Percentiles rank a stretch among this genome's conserved stretches.
Conservation (phyloP, 169 alveolate species). For the Eimeria falciformis region DNA sequence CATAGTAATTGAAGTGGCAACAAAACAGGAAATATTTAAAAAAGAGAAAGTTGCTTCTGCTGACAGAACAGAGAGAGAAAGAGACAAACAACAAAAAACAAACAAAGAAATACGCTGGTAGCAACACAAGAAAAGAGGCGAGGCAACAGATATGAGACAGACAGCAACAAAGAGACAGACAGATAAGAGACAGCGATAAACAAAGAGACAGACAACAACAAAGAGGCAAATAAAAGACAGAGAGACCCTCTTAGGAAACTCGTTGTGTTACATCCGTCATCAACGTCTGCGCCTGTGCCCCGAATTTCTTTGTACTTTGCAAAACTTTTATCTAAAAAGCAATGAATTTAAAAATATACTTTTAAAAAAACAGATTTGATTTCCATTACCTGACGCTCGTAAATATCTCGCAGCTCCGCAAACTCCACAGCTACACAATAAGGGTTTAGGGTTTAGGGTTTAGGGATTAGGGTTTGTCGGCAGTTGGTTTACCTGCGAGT, state of each 20-base stretch:
- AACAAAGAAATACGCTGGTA: neutral
- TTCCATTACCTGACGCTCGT: slow-evolving; percentile 31
- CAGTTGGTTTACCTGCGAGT: neutral
- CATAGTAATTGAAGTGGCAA: no score
- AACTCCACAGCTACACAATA: neutral
- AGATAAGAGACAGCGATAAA: neutral
- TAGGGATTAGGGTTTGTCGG: neutral
- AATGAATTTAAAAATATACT: neutral
- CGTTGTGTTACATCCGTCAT: neutral
- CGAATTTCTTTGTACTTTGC: slow-evolving; percentile 12
- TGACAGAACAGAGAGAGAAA: no score
- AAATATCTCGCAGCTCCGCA: neutral
- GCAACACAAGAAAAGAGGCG: neutral
- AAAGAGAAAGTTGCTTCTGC: no score
- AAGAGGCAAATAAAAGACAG: neutral
- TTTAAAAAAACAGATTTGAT: neutral
- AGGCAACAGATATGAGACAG: neutral
- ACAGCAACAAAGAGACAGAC: neutral
- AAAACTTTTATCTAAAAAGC: neutral
- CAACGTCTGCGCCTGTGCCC: slow-evolving; percentile 37
- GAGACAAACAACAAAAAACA: neutral
- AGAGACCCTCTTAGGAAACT: neutral
- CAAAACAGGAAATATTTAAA: no score
- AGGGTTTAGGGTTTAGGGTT: neutral
- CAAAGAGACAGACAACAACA: neutral